phyloP scores from a whole-genome alignment of 148 eudicot species.

The Bassia scoparia region DNA sequence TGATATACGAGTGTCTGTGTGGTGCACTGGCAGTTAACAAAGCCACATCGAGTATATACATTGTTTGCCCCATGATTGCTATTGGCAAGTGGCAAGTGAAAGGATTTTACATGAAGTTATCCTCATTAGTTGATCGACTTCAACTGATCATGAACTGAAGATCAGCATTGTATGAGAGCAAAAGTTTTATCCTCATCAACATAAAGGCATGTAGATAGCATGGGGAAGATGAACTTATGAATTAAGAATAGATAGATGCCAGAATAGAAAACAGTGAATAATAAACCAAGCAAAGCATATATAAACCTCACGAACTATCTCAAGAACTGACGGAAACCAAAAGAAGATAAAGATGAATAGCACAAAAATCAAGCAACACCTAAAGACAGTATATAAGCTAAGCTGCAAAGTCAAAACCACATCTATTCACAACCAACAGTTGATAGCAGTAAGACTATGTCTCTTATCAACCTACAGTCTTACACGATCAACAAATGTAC shows the following conservation, averaged over 20 bases:
- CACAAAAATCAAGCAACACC: slow-evolving; percentile 1
- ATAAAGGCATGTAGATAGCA: not conserved
- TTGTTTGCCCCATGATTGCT: not conserved
- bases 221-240: not conserved
- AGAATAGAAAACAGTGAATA: not conserved
- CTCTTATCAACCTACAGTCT: not conserved
- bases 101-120: not conserved
- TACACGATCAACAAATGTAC: not conserved
- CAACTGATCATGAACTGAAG: too few relatives aligned
- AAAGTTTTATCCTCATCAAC: not conserved
- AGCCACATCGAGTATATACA: not conserved
- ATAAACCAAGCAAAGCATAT: not conserved
- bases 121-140: too few relatives aligned
- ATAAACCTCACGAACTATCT: not conserved
- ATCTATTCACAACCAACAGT: not conserved
- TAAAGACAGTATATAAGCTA: not conserved
- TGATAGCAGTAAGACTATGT: not conserved
- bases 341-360: not conserved
- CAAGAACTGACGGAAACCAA: not conserved
- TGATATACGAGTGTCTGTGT: too few relatives aligned
- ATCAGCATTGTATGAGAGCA: not conserved
- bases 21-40: too few relatives aligned
- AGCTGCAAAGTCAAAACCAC: not conserved
- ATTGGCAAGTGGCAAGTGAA: not conserved
- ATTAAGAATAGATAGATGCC: not conserved